phyloP scores from a whole-genome alignment of 2,329 filamentous ascomycete species.

The Xylariaceae sp. region DNA sequence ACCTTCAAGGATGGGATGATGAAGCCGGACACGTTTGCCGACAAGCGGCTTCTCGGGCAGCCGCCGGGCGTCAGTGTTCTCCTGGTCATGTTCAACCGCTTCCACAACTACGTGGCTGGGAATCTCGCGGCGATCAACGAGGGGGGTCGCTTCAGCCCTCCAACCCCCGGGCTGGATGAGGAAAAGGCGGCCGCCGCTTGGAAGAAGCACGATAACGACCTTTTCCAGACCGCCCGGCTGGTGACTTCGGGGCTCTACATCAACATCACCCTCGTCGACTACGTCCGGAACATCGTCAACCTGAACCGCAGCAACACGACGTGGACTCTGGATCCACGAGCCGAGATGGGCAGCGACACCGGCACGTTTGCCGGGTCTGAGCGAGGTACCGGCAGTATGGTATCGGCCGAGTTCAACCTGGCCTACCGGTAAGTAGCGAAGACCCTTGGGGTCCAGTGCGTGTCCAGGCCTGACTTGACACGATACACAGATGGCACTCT shows the following conservation, averaged over 20 bases:
- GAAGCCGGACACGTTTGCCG: conserved; percentile 66
- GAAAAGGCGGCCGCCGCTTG: conserved; percentile 45
- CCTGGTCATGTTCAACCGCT: conserved; percentile 72
- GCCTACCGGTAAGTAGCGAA: conserved; percentile 62
- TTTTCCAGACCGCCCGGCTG: conserved; percentile 73
- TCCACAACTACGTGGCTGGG: conserved; percentile 80
- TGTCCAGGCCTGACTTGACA: conserved; percentile 4
- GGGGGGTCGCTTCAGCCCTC: conserved; percentile 65
- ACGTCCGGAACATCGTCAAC: conserved; percentile 71
- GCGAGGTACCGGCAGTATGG: conserved; percentile 70
- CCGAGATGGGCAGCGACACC: conserved; percentile 52
- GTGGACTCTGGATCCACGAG: conserved; percentile 74
- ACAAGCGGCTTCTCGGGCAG: conserved; percentile 61
- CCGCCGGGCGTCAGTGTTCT: conserved; percentile 66
- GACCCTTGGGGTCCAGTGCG: rapidly evolving
- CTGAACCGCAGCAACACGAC: conserved; percentile 64
- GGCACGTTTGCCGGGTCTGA: conserved; percentile 53
- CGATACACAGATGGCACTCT: conserved; percentile 59
- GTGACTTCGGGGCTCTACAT: conserved; percentile 69
- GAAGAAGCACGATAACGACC: conserved; percentile 66
- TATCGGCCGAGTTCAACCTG: conserved; percentile 83
- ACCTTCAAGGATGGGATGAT: conserved; percentile 64
- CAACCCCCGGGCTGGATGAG: conserved; percentile 38
- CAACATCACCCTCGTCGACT: conserved; percentile 71
- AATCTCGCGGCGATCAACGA: conserved; percentile 85